These are phyloP conservation scores for Myxozyma geophila DNA, from an alignment of 805 yeast genomes.

Conservation along the genomic window DNA sequence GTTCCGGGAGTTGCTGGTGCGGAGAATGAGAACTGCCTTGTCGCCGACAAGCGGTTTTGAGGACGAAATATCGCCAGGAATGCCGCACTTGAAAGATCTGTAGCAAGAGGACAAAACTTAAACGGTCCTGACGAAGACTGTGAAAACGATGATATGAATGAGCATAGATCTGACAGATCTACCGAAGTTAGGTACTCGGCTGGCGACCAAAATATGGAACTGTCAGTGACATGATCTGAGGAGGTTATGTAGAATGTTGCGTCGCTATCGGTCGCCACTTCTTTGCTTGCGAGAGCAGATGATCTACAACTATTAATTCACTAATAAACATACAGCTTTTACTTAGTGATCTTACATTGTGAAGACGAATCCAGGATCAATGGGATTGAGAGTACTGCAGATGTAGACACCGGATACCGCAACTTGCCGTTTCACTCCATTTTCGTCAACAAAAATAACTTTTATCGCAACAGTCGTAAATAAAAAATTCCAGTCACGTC, in stretches of 20 bases:
- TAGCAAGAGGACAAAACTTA: conserved; percentile 3
- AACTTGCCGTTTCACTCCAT: not conserved
- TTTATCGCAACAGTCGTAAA: conserved; percentile 16
- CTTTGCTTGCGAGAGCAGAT: conserved; percentile 15
- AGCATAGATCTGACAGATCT: not conserved
- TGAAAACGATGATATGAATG: conserved; percentile 3
- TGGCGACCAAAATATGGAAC: conserved; percentile 15
- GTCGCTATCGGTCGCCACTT: conserved; percentile 1
- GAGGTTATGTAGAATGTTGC: conserved; percentile 13
- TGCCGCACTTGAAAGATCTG: not conserved
- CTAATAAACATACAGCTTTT: not conserved
- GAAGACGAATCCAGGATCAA: conserved; percentile 18
- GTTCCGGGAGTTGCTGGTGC: not conserved
- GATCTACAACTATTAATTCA: conserved; percentile 10
- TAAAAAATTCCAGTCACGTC: not conserved
- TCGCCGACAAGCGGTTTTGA: not conserved
- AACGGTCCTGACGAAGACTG: not conserved
- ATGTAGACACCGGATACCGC: conserved; percentile 24
- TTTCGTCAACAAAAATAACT: conserved; percentile 1
- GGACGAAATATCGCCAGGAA: conserved; percentile 15
- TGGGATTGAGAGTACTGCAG: conserved; percentile 1
- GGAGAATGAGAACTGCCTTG: not conserved
- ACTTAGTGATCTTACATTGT: conserved; percentile 15
- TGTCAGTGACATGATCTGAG: not conserved
- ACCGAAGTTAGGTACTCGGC: not conserved